These are phyloP conservation scores for Globisporangium solare DNA, from an alignment of 352 stramenopile genomes.

Conservation along the genomic window DNA sequence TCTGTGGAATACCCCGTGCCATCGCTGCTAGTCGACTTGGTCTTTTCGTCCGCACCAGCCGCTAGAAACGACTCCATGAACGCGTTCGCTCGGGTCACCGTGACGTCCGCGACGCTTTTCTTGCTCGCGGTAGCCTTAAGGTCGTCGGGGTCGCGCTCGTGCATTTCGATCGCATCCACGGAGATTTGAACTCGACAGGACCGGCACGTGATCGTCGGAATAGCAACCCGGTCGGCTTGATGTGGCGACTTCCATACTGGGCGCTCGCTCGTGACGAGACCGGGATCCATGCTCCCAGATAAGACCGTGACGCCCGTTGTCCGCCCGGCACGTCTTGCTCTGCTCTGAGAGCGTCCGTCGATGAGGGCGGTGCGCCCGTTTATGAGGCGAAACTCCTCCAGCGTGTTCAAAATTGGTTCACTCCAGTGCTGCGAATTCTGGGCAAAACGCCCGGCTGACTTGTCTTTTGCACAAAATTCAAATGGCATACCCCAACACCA, in stretches of 20 bases:
- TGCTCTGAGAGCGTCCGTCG: not conserved
- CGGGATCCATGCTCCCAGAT: constrained; percentile 35
- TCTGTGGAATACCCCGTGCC: not conserved
- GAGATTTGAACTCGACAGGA: constrained; percentile 45
- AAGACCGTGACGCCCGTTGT: no score
- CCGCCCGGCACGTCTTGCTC: no score
- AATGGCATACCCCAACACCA: no score
- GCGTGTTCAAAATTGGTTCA: no score
- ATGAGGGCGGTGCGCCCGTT: not conserved
- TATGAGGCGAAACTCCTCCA: no score
- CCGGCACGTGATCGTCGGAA: constrained; percentile 42
- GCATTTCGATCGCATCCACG: constrained; percentile 57
- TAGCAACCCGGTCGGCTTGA: not conserved
- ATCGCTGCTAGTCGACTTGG: not conserved
- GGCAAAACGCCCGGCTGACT: not conserved
- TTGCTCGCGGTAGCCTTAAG: constrained; percentile 10
- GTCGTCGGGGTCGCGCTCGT: constrained; percentile 40
- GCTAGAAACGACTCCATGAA: constrained; percentile 9
- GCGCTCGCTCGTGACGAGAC: constrained; percentile 45
- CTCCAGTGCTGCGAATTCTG: not conserved
- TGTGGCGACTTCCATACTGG: not conserved
- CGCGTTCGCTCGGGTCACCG: not conserved
- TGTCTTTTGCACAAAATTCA: not conserved
- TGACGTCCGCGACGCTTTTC: constrained; percentile 8
- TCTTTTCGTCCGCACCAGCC: not conserved